These are phyloP conservation scores for Fusarium brevicatenulatum DNA, from an alignment of 2,329 filamentous ascomycete species.

Conservation along the genomic window DNA sequence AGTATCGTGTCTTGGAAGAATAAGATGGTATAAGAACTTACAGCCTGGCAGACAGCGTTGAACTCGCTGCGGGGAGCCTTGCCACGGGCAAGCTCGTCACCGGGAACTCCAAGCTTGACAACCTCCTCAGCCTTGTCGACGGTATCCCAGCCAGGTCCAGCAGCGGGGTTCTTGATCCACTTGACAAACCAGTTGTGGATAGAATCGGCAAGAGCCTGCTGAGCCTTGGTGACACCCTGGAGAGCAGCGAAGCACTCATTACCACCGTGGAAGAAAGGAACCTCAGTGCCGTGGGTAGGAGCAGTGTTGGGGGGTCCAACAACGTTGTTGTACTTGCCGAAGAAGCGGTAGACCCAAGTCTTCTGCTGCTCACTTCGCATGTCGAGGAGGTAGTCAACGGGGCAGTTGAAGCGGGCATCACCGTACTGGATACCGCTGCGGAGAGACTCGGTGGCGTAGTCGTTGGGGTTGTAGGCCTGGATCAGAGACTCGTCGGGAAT, in stretches of 20 bases:
- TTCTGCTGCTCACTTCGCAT: slow-evolving; percentile 50
- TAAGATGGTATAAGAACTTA: background rate
- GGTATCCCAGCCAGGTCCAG: slow-evolving; percentile 54
- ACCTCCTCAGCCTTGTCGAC: slow-evolving; percentile 28
- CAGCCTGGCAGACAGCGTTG: slow-evolving; percentile 34
- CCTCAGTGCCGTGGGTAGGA: slow-evolving; percentile 46
- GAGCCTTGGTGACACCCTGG: slow-evolving; percentile 47
- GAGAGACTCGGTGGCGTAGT: slow-evolving; percentile 51
- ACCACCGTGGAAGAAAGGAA: slow-evolving; percentile 58
- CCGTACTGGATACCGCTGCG: slow-evolving; percentile 57
- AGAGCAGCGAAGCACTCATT: slow-evolving; percentile 54
- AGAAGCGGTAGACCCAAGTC: slow-evolving; percentile 58
- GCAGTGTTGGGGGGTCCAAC: slow-evolving; percentile 44
- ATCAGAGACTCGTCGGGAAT: slow-evolving; percentile 29
- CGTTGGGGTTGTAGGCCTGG: slow-evolving; percentile 38
- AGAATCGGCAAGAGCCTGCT: slow-evolving; percentile 55
- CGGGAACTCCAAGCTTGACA: slow-evolving; percentile 39
- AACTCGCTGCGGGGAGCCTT: slow-evolving; percentile 17
- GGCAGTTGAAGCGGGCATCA: slow-evolving; percentile 58
- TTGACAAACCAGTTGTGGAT: slow-evolving; percentile 55
- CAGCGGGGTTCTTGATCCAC: slow-evolving; percentile 56
- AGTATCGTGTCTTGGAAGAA: background rate
- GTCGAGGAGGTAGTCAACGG: slow-evolving; percentile 53
- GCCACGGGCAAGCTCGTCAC: slow-evolving; percentile 27
- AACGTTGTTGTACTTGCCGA: slow-evolving; percentile 54